These are phyloP conservation scores for Leishmania mexicana DNA, from an alignment of 208 protist species.

Conservation along the genomic window DNA sequence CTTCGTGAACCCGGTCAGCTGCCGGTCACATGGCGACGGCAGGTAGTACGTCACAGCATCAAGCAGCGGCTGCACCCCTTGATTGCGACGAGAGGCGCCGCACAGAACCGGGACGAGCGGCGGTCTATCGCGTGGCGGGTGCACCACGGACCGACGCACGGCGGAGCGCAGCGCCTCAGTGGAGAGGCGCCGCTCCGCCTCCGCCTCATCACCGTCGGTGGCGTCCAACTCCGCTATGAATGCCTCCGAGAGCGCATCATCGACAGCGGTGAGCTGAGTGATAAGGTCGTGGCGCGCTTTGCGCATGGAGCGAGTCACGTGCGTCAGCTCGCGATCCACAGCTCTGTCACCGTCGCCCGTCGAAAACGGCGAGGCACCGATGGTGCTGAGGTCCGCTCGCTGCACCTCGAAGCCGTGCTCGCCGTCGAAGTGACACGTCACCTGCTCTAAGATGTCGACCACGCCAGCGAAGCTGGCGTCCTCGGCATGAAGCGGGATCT, in stretches of 20 bases:
- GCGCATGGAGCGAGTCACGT: conserved; percentile 44
- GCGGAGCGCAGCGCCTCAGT: conserved; percentile 50
- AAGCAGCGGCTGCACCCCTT: conserved; percentile 93
- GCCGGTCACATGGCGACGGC: conserved; percentile 90
- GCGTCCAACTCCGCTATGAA: conserved; percentile 72
- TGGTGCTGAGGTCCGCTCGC: conserved; percentile 6
- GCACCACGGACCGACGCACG: conserved; percentile 65
- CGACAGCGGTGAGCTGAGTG: conserved; percentile 58
- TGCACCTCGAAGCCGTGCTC: conserved; percentile 53
- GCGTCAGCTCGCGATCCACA: conserved; percentile 36
- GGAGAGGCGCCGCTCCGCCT: conserved; percentile 65
- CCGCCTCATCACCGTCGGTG: conserved; percentile 71
- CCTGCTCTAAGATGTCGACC: conserved; percentile 87
- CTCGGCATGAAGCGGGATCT: conserved; percentile 83
- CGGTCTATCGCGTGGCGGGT: conserved; percentile 17
- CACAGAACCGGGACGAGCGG: conserved; percentile 87
- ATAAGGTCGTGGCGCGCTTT: conserved; percentile 59
- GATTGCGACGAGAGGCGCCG: conserved; percentile 90
- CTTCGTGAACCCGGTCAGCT: conserved; percentile 48
- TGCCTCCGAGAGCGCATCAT: conserved; percentile 70
- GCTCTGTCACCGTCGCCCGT: background rate
- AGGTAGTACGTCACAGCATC: conserved; percentile 92
- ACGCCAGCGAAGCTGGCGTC: conserved; percentile 84
- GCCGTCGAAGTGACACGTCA: conserved; percentile 64
- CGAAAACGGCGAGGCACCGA: background rate